These are phyloP conservation scores for Nakazawaea anatomiae DNA, from an alignment of 805 yeast genomes.

Conservation along the genomic window DNA sequence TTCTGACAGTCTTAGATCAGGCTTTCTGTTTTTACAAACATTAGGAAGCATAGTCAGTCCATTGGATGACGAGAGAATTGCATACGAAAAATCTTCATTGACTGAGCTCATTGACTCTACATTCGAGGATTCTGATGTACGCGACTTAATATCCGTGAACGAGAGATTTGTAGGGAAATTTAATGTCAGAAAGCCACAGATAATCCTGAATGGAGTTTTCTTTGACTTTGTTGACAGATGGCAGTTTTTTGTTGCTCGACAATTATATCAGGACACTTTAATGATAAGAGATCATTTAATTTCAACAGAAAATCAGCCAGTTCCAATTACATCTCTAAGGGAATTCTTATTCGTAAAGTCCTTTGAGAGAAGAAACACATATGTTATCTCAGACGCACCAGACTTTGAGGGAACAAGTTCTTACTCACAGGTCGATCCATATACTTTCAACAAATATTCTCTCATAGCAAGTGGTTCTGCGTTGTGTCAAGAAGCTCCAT, in stretches of 20 bases:
- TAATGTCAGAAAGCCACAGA: slow-evolving; percentile 39
- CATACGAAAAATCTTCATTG: slow-evolving; percentile 1
- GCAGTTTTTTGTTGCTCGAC: slow-evolving; percentile 48
- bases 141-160: slow-evolving; percentile 20
- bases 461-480: slow-evolving; percentile 1
- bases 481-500: slow-evolving; percentile 5
- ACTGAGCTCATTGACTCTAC: slow-evolving; percentile 1
- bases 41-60: slow-evolving; percentile 12
- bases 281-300: slow-evolving; percentile 23
- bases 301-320: slow-evolving; percentile 20
- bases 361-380: slow-evolving; percentile 36
- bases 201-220: slow-evolving; percentile 73
- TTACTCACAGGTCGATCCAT: slow-evolving; percentile 24
- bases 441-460: slow-evolving; percentile 31
- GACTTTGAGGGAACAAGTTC: slow-evolving; percentile 12
- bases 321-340: slow-evolving; percentile 21
- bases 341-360: slow-evolving; percentile 39
- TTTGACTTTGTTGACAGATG: slow-evolving; percentile 45
- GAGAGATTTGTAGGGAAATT: slow-evolving; percentile 26
- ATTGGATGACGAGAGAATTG: not conserved
- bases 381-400: slow-evolving; percentile 44
- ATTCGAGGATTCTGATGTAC: slow-evolving; percentile 8
- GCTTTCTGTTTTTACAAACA: slow-evolving; percentile 17
- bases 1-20: slow-evolving; percentile 16
- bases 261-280: slow-evolving; percentile 47